Base-by-base conservation (phyloP, 805 yeast genomes). In the Priceomyces castillae region DNA sequence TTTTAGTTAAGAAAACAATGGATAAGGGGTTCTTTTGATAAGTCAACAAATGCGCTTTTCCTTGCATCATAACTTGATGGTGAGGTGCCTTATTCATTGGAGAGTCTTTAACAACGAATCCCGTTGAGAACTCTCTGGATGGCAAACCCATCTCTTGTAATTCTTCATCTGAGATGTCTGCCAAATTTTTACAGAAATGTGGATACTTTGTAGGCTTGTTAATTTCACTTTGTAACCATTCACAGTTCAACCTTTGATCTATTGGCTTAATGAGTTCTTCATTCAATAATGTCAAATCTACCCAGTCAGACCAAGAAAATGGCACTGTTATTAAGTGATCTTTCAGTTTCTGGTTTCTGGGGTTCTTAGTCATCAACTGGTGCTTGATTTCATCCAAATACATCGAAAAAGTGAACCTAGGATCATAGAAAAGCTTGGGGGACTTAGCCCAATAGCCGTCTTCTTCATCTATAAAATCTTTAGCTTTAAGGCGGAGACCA, bases 231-330 rank as follows among this genome's bases (percentile, higher is more conserved):
- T 55, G 57, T 25, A 63, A 49, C 55, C 59, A 56, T 15, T 41
- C 49, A 40, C 64, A 59, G 7, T 48, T 37, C 10, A 52, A 40
- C 18, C 46, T 45, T 17, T 48, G 47, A 10, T 36, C 40, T 2
- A 38, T 26, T 14, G 40, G 43, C 35, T 42, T 43, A 19, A 46
- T 42, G 40, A 52, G 42, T 31, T 55, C 48, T 2, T 48, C 50
- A 43, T 73, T 67, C 28, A 75, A 50, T 12, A 51, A 45, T 1
- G 73, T 58, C 40, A 74, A 48, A 51, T 75, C 78, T 2, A 69
- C 70, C 79, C 79, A 75, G 47, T 75, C 80, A 15, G 67, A 63
- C 80, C 80, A 75, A 37, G 73, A 65, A 47, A 75, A 75, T 30
- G 62, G 54, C 40, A 57, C 41, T 30, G 48, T 16, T 20, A 54